Base-by-base conservation (phyloP, 208 protist genomes). In the Crithidia expoeki region DNA sequence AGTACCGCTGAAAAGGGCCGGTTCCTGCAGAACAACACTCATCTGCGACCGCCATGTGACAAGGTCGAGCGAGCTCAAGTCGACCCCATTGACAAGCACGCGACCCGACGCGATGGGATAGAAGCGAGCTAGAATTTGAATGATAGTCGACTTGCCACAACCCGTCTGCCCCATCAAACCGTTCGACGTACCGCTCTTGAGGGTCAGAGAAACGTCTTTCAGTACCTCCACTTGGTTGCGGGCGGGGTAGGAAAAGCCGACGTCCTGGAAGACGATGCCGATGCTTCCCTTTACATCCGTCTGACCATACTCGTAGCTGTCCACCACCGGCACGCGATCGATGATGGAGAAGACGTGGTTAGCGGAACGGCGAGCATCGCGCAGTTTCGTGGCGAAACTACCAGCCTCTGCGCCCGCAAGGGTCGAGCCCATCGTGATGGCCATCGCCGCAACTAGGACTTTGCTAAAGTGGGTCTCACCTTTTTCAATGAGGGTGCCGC, bases 101-200 rank as follows among this genome's bases (percentile, higher is more conserved):
- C 59, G 16, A 12, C 90, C 90, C 0, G 66, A 50, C 4, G 58
- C 51, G 47, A 88, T 74, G 0, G 82, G 76, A 23, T 94, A 83
- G 23, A 94, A 79, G 23, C 90, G 76, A 17, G 94, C 40, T 11
- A 97, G 75, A 23, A 89, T 80, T 4, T 86, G 76, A 46, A 96
- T 64, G 53, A 97, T 63, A 28, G 92, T 87, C 16, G 88, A 92
- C 83, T 97, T 97, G 21, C 93, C 93, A 52, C 82, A 85, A 1
- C 94, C 94, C 1, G 93, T 96, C 60, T 86, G 80, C n/a, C 94
- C 94, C 64, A 96, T 86, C n/a, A 98, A 68, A 3, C 87, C 91
- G 50, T 89, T 90, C 14, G 74, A 77, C 30, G 88, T 83, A 32
- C 72, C 81, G 52, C 68, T 47, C 16, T 38, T 30, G 55, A 94